These are phyloP conservation scores for Suillus weaverae DNA, from an alignment of 768 basidiomycete genomes.

Conservation along the genomic window DNA sequence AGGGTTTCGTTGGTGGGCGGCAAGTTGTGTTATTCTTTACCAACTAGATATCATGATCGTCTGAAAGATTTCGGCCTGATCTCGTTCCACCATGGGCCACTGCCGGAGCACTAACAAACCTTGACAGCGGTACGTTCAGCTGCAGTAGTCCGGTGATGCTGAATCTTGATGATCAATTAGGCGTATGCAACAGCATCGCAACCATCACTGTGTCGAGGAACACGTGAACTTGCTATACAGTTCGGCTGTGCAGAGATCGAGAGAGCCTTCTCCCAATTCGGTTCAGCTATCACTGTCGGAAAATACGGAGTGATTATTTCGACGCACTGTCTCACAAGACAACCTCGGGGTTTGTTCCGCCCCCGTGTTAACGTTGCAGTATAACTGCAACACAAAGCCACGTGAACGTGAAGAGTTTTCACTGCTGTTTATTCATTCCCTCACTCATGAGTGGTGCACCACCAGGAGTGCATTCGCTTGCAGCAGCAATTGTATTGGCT, in stretches of 20 bases:
- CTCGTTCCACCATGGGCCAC: not conserved
- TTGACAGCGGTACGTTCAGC: not conserved
- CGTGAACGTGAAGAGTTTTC: not conserved
- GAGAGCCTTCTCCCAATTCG: not conserved
- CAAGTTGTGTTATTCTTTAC: not conserved
- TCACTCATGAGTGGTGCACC: slow-evolving; percentile 16
- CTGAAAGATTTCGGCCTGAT: not conserved
- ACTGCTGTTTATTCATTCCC: not conserved
- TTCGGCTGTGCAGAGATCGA: not conserved
- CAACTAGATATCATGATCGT: not conserved
- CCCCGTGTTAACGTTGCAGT: not conserved
- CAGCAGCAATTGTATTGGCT: slow-evolving; percentile 34
- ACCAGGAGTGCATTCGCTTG: slow-evolving; percentile 27
- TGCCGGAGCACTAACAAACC: not conserved
- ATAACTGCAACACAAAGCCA: not conserved
- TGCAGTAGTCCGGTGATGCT: not conserved
- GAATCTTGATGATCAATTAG: not conserved
- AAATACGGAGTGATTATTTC: not conserved
- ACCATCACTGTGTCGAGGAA: not conserved
- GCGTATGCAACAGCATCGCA: not conserved
- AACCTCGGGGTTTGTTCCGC: not conserved
- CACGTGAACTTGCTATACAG: not conserved
- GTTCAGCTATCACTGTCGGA: not conserved
- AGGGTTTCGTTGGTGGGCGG: not conserved
- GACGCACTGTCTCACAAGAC: not conserved